Percentiles rank a stretch among this genome's conserved stretches.
phyloP scores from a whole-genome alignment of 495 filamentous ascomycete species.

The Lineolata rhizophorae region DNA sequence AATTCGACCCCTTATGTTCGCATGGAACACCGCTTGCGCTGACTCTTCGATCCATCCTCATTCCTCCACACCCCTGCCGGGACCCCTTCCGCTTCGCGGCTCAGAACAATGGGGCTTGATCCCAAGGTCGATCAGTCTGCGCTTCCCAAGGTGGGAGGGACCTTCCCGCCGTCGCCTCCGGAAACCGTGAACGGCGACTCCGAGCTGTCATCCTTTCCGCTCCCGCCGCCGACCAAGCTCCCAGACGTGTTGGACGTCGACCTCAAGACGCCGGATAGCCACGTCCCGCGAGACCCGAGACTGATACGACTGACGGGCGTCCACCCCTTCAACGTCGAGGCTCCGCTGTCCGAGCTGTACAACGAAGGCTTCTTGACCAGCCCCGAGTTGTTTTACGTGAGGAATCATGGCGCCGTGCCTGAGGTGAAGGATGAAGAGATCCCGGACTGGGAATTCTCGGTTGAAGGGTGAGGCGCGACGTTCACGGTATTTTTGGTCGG shows the following conservation, averaged over 20 bases:
- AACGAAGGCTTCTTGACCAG: slow-evolving; percentile 78
- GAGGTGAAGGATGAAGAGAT: slow-evolving; percentile 49
- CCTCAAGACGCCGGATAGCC: slow-evolving; percentile 60
- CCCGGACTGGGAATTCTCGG: slow-evolving; percentile 60
- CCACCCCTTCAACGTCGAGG: slow-evolving; percentile 89
- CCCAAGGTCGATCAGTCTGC: too few species aligned
- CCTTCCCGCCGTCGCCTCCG: too few species aligned
- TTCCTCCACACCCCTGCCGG: too few species aligned
- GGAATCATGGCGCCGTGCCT: slow-evolving; percentile 84
- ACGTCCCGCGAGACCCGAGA: slow-evolving; percentile 71
- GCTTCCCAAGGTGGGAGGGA: too few species aligned
- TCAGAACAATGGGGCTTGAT: too few species aligned
- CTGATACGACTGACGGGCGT: slow-evolving; percentile 76
- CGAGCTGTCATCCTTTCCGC: too few species aligned
- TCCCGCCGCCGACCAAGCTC: slow-evolving; percentile 45
- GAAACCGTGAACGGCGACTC: too few species aligned
- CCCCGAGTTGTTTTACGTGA: slow-evolving; percentile 87
- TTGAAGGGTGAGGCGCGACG: slow-evolving; percentile 53
- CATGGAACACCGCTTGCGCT: too few species aligned
- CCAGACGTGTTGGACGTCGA: slow-evolving; percentile 52
- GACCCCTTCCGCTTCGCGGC: too few species aligned
- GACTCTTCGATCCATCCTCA: too few species aligned
- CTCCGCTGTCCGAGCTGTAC: slow-evolving; percentile 59
- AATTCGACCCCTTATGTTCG: too few species aligned
- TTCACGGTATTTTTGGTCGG: neutral